phyloP scores from a whole-genome alignment of 495 filamentous ascomycete genomes.

The Podospora comata region DNA sequence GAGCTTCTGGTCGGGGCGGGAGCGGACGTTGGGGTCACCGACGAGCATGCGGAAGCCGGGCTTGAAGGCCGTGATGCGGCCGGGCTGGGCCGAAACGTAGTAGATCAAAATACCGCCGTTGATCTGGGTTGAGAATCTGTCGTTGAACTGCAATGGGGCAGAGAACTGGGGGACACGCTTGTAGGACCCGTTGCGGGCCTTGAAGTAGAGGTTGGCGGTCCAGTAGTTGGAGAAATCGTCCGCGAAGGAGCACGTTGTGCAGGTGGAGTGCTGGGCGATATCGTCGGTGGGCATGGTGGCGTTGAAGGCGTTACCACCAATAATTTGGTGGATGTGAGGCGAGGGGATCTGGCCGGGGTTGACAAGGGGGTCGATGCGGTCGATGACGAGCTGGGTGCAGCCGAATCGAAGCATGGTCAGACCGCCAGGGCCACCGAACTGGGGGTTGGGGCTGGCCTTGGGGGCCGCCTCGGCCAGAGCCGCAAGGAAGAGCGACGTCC shows the following conservation, averaged over 20 bases:
- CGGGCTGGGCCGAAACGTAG: constrained; percentile 52
- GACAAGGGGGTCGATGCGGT: constrained; percentile 44
- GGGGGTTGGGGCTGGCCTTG: constrained; percentile 9
- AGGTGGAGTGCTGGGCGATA: constrained; percentile 35
- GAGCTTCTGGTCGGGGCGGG: constrained; percentile 35
- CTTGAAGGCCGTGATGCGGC: constrained; percentile 53
- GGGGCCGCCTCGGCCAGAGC: constrained; percentile 40
- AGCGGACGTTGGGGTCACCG: constrained; percentile 46
- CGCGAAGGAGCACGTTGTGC: constrained; percentile 42
- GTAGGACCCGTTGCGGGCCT: constrained; percentile 46
- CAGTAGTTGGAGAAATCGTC: constrained; percentile 51
- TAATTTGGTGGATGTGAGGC: constrained; percentile 45
- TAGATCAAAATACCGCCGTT: constrained; percentile 51
- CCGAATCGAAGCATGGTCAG: constrained; percentile 49
- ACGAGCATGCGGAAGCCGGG: constrained; percentile 54
- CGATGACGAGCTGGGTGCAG: constrained; percentile 44
- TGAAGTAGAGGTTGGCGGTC: constrained; percentile 50
- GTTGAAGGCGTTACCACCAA: constrained; percentile 44
- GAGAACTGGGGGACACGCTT: constrained; percentile 49
- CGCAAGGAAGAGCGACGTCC: constrained; percentile 37
- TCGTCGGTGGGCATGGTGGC: constrained; percentile 43
- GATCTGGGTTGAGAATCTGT: constrained; percentile 48
- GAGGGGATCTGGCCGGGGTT: constrained; percentile 42
- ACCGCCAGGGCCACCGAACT: constrained; percentile 33
- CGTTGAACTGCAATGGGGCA: constrained; percentile 45